Evolutionary conservation across 371 early-diverging fungal species (phyloP), one percentile per base, ranked within the genome.

Genomic region (Rhizomucor miehei): DNA sequence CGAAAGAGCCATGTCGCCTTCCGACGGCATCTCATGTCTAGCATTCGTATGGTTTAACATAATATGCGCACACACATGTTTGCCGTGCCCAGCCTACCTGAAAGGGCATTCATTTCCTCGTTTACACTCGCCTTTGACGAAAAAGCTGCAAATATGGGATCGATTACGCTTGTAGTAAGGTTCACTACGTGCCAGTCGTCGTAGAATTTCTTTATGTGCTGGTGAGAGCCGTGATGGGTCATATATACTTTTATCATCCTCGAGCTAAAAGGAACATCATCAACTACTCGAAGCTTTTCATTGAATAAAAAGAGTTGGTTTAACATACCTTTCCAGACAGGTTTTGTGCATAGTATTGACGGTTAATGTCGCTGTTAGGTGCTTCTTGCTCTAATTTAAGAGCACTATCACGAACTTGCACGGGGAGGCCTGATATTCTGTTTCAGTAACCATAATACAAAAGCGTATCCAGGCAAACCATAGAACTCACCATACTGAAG

Each of bases 61-160:
- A 8, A 5, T 29, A 8, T 29, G 29, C 29, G 29, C 29, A n/a
- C n/a, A n/a, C n/a, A n/a, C n/a, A n/a, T n/a, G n/a, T 29, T 8
- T 29, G 29, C 29, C 29, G 29, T n/a, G 0, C 37, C 19, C 17
- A 46, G n/a, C 50, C 48, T 69, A 79, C 76, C 83, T 70, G 62
- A 90, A 95, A 14, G 96, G 96, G 61, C 98, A 97, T 52, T 86
- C 87, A 35, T 85, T 87, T 43, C 97, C 97, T 44, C 97, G 89
- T 11, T 77, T 95, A 67, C 98, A 97, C 52, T 87, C 84, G 37
- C 96, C 98, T 57, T 92, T 93, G 29, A 91, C 89, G 76, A 84
- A 98, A 70, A 98, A 97, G 6, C 97, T 91, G 66, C 99, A 98
- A 23, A 97, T 84, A 56, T 93, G 95, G 12, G 93, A 82, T 40